Conservation (phyloP, 176 grass and related monocot genomes). For the Zea luxurians region DNA sequence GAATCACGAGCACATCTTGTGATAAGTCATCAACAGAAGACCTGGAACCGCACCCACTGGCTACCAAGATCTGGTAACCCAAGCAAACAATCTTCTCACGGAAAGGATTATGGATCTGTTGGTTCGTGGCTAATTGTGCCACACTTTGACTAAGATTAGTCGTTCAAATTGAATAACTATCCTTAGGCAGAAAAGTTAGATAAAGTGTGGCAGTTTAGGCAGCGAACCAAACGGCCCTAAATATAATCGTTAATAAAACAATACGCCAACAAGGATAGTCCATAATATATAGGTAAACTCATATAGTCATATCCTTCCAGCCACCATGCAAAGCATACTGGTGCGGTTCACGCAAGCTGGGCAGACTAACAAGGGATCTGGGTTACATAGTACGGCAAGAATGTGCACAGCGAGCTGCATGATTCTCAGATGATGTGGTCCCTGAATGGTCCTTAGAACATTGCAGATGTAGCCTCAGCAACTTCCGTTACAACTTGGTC, state of each 20-base stretch:
- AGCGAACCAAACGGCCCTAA: no score
- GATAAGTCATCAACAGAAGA: neutral
- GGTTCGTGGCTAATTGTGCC: no score
- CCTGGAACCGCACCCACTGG: neutral
- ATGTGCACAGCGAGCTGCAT: neutral
- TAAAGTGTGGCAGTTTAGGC: no score
- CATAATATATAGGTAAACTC: neutral
- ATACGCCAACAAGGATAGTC: neutral
- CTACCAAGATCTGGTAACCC: neutral
- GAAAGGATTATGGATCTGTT: neutral
- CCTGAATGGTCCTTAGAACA: constrained; percentile 52
- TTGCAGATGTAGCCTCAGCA: constrained; percentile 46
- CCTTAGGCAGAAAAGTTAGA: no score
- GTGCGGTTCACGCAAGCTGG: neutral
- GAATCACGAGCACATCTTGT: neutral
- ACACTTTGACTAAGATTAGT: no score
- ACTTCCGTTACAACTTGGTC: constrained; percentile 66
- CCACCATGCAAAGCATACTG: neutral
- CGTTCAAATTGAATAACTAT: no score
- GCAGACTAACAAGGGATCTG: constrained; percentile 6
- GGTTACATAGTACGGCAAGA: constrained; percentile 22
- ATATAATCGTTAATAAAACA: constrained; percentile 2
- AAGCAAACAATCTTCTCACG: constrained; percentile 5
- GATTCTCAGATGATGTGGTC: neutral
- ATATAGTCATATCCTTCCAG: neutral